phyloP scores from a whole-genome alignment of 2,329 filamentous ascomycete species.

The Colletotrichum liriopes region DNA sequence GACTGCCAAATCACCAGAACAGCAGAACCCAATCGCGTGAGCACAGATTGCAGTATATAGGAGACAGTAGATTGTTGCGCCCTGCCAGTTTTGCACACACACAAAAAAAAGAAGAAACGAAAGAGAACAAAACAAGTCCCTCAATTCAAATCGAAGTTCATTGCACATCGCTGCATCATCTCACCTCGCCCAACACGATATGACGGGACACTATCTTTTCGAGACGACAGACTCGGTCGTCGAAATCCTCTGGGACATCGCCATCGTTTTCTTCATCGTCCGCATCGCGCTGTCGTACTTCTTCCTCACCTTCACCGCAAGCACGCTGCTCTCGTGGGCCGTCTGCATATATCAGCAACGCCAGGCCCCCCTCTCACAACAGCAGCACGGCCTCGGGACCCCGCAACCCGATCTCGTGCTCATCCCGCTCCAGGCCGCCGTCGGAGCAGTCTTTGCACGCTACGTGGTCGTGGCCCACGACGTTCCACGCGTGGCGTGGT shows the following conservation, averaged over 20 bases:
- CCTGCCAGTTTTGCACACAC: background rate
- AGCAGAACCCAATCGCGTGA: conserved; percentile 16
- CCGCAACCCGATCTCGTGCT: conserved; percentile 1
- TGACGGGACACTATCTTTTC: conserved; percentile 45
- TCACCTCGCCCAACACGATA: background rate
- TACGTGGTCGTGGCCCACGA: conserved; percentile 29
- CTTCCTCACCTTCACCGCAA: conserved; percentile 47
- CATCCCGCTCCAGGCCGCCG: conserved; percentile 14
- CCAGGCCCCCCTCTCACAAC: background rate
- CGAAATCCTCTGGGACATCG: conserved; percentile 56
- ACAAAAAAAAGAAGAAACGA: background rate
- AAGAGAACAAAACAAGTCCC: background rate
- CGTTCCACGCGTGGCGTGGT: conserved; percentile 36
- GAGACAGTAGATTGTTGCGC: background rate
- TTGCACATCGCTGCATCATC: conserved; percentile 1
- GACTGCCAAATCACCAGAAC: conserved; percentile 18
- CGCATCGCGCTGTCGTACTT: conserved; percentile 53
- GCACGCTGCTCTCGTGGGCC: conserved; percentile 41
- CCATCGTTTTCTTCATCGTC: conserved; percentile 54
- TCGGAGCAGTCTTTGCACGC: conserved; percentile 23
- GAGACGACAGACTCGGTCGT: conserved; percentile 54
- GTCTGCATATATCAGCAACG: conserved; percentile 5
- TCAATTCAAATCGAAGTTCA: background rate
- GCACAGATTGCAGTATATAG: conserved; percentile 15
- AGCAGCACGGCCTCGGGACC: conserved; percentile 5